phyloP scores from a whole-genome alignment of 352 stramenopile genomes.

The Lagenidium sp. region DNA sequence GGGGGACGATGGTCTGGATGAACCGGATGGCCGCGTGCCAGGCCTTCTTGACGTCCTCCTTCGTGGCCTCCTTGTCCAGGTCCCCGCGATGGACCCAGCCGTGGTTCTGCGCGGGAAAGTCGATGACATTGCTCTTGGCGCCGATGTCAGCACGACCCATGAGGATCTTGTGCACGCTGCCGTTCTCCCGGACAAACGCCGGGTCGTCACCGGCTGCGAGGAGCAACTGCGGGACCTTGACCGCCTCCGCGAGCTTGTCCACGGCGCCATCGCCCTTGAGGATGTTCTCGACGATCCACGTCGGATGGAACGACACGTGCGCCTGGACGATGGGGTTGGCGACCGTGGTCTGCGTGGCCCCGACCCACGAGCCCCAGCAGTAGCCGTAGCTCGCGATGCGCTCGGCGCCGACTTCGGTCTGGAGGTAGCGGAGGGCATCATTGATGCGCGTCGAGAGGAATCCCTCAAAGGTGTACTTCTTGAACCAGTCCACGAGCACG shows the following conservation, averaged over 20 bases:
- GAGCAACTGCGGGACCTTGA: conserved; percentile 28
- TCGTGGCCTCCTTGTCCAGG: no score
- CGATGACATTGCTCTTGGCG: not conserved
- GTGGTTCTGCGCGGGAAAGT: not conserved
- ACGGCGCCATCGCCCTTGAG: conserved; percentile 17
- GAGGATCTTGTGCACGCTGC: conserved; percentile 30
- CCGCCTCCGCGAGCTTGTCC: conserved; percentile 20
- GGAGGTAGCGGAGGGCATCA: conserved; percentile 16
- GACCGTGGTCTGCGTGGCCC: conserved; percentile 5
- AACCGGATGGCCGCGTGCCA: no score
- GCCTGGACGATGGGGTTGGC: conserved; percentile 5
- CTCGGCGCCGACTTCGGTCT: conserved; percentile 11
- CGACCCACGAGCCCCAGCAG: conserved; percentile 16
- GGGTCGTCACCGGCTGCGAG: conserved; percentile 25
- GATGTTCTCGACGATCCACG: conserved; percentile 18
- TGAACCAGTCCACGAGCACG: conserved; percentile 6
- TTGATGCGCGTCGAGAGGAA: conserved; percentile 2
- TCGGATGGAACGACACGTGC: conserved; percentile 12
- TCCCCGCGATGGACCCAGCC: conserved; percentile 6
- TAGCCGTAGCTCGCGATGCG: conserved; percentile 12
- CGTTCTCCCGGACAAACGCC: conserved; percentile 17
- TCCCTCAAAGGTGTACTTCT: conserved; percentile 7
- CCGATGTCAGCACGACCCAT: not conserved
- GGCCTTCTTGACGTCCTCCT: no score
- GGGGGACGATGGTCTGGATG: no score